Base-by-base conservation (phyloP, 257 asterid genomes). In the Avicennia marina region DNA sequence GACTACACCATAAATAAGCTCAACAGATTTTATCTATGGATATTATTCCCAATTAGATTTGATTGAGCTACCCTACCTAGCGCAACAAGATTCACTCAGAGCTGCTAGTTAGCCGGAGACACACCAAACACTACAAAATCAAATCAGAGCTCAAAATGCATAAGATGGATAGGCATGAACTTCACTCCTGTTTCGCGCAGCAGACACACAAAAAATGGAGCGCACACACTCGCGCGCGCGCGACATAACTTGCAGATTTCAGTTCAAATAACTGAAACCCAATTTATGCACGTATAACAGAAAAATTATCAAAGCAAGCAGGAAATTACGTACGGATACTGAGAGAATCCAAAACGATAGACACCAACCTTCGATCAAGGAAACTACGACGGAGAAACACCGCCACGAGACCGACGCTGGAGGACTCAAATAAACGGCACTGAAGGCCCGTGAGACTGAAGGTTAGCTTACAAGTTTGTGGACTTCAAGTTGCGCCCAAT, bases 361-460 rank as follows among this genome's bases (percentile, higher is more conserved):
- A 49, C 12, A 13, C 55, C 7, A 6, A 56, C 70, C 62, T 63
- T 57, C 33, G 63, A 56, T 56, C 57, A 24, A 54, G 56, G 56
- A 45, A 49, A 39, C 36, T 36, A 33, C 53, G 18, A 26, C 31
- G 27, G 62, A 39, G 56, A 29, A 42, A n/a, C 51, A 26, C 24
- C 26, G 11, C 64, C n/a, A n/a, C n/a, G n/a, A n/a, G 21, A 24
- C 27, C 22, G 54, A 40, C 3, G 4, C 42, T 11, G 7, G 22
- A n/a, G 63, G 19, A 58, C 39, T 38, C 8, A 45, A 12, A 33
- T 41, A 17, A 2, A 39, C 41, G 24, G 46, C 8, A 58, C 12
- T n/a, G n/a, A n/a, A n/a, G n/a, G n/a, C n/a, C n/a, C n/a, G n/a
- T n/a, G 20, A 7, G 17, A 7, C 40, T 4, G 7, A 11, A 26